A percentile compares a stretch with the other conserved stretches of the same genome.
These are phyloP conservation scores for Schizonepeta tenuifolia DNA, from an alignment of 257 asterid genomes.

Conservation along the genomic window DNA sequence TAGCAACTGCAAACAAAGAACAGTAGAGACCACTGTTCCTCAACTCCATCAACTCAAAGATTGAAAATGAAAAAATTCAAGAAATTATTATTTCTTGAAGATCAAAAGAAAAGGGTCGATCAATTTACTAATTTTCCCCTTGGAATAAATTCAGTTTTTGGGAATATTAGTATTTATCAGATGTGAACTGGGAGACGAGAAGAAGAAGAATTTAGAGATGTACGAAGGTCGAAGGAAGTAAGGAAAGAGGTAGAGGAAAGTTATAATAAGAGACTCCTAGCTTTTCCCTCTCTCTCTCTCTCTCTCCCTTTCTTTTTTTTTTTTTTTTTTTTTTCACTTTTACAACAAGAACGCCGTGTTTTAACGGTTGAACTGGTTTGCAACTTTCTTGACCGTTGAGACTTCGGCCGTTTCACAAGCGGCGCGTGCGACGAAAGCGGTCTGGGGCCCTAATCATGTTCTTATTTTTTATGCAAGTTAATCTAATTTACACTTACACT, in stretches of 20 bases:
- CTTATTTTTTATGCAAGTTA: no score
- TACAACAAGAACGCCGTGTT: slow-evolving; percentile 33
- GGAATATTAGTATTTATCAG: slow-evolving; percentile 19
- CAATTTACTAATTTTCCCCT: slow-evolving; percentile 14
- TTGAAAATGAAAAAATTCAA: not conserved
- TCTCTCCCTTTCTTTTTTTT: not conserved
- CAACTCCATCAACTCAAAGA: slow-evolving; percentile 48
- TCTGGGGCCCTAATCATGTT: not conserved
- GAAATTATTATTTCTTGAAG: slow-evolving; percentile 29
- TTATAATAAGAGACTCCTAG: slow-evolving; percentile 36
- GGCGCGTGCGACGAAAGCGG: slow-evolving; percentile 40
- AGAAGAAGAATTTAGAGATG: slow-evolving; percentile 42
- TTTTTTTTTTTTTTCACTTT: not conserved
- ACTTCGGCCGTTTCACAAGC: slow-evolving; percentile 11
- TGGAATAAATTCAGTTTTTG: slow-evolving; percentile 10
- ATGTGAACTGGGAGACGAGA: slow-evolving; percentile 34
- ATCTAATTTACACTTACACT: no score
- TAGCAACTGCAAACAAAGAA: slow-evolving; percentile 45
- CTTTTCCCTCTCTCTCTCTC: slow-evolving; percentile 26
- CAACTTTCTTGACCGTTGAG: not conserved
- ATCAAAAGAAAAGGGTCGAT: slow-evolving; percentile 44
- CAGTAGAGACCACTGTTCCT: slow-evolving; percentile 46
- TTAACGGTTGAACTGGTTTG: slow-evolving; percentile 34
- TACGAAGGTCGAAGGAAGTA: slow-evolving; percentile 33
- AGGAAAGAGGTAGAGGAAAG: slow-evolving; percentile 33